Percentiles rank a stretch among this genome's conserved stretches.
phyloP scores from a whole-genome alignment of 257 asterid genomes.

The Nicotiana tabacum region DNA sequence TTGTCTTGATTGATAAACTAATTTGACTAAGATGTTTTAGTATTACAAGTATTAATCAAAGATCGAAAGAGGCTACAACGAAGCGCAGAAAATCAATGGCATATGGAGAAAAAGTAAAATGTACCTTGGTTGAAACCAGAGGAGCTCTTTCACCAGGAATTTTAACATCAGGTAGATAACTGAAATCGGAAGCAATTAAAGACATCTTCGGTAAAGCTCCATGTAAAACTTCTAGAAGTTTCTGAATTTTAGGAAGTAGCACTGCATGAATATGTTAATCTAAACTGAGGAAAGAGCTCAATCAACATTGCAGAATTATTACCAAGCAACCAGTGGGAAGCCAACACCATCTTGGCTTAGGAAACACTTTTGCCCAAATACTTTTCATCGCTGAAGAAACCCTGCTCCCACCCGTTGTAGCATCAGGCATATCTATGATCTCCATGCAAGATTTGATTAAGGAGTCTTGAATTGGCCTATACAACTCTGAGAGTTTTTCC shows the following conservation, averaged over 20 bases:
- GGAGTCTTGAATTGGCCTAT: conserved; percentile 73
- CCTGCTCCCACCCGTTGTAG: conserved; percentile 49
- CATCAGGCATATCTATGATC: conserved; percentile 51
- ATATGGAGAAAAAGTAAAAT: neutral
- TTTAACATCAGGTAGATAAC: conserved; percentile 88
- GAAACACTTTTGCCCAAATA: conserved; percentile 59
- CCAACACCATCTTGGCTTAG: conserved; percentile 95
- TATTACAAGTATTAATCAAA: neutral
- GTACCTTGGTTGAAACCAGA: conserved; percentile 86
- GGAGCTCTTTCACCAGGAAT: conserved; percentile 97
- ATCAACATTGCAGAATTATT: conserved; percentile 8
- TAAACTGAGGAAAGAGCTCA: neutral
- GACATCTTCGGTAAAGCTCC: conserved; percentile 99
- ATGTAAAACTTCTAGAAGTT: conserved; percentile 80
- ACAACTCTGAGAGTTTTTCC: conserved; percentile 59
- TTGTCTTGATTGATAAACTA: neutral
- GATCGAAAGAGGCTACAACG: neutral
- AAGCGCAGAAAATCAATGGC: neutral
- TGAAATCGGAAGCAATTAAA: conserved; percentile 86
- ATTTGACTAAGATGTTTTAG: conserved; percentile 2
- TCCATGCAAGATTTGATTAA: conserved; percentile 72
- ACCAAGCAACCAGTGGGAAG: conserved; percentile 96
- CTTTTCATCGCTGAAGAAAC: conserved; percentile 36
- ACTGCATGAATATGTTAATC: conserved; percentile 11
- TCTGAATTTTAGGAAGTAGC: conserved; percentile 44